Conservation (phyloP, 1,139 yeast genomes). For the Zygoascus sp. region DNA sequence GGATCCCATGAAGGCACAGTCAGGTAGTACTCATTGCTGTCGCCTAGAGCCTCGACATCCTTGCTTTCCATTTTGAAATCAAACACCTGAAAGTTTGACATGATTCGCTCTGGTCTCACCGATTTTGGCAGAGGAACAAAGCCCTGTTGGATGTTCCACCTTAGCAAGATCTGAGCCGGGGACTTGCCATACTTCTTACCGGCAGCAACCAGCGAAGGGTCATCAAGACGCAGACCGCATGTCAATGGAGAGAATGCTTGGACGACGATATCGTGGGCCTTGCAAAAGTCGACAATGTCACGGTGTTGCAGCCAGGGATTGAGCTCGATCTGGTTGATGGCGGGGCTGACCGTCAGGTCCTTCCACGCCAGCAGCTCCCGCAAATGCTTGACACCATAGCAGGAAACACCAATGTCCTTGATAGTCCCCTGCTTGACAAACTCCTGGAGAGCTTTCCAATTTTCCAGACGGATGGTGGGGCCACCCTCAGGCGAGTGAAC, state of each 20-base stretch:
- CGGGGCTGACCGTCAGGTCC: constrained; percentile 43
- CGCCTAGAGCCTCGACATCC: constrained; percentile 21
- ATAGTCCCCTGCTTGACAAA: constrained; percentile 31
- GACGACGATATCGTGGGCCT: constrained; percentile 46
- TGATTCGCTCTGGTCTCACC: constrained; percentile 47
- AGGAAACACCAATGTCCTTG: constrained; percentile 43
- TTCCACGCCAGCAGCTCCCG: constrained; percentile 37
- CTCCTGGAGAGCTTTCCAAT: constrained; percentile 47
- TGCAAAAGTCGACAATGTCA: constrained; percentile 55
- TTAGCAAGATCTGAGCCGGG: constrained; percentile 43
- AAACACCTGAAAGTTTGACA: constrained; percentile 43
- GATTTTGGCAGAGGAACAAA: constrained; percentile 74
- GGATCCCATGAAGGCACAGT: constrained; percentile 24
- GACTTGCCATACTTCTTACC: constrained; percentile 39
- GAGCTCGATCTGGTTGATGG: constrained; percentile 49
- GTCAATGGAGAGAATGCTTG: constrained; percentile 75
- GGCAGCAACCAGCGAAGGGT: constrained; percentile 43
- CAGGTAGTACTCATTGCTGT: constrained; percentile 18
- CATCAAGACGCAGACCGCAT: constrained; percentile 51
- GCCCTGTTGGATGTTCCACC: constrained; percentile 38
- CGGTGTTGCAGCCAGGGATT: constrained; percentile 57
- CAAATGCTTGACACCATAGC: constrained; percentile 41
- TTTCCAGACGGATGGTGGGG: constrained; percentile 33
- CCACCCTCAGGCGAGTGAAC: constrained; percentile 39
- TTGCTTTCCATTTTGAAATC: constrained; percentile 38